phyloP scores from a whole-genome alignment of 2,329 filamentous ascomycete species.

The Metarhizium album region DNA sequence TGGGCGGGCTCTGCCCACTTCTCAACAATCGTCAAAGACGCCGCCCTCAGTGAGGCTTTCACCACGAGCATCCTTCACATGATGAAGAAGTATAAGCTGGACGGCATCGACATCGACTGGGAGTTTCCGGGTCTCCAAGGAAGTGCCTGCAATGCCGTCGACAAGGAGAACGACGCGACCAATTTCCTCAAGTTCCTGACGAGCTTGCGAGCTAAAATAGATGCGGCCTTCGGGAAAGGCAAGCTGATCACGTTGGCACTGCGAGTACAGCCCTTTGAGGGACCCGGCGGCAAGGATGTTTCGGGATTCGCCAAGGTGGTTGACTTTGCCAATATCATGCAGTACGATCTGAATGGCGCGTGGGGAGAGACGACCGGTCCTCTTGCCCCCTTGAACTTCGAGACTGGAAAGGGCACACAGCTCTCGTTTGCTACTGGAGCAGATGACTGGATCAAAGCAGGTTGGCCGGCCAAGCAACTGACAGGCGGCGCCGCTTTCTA shows the following conservation, averaged over 20 bases:
- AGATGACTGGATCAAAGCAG: conserved; percentile 4
- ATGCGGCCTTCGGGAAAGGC: not conserved
- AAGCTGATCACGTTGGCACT: not conserved
- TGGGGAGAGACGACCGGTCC: conserved; percentile 5
- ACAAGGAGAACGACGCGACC: not conserved
- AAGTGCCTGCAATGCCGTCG: not conserved
- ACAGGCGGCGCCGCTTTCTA: conserved; percentile 6
- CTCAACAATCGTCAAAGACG: conserved; percentile 1
- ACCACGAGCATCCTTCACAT: not conserved
- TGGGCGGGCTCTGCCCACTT: conserved; percentile 6
- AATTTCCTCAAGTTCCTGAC: not conserved
- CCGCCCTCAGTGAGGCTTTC: not conserved
- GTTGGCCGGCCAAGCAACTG: conserved; percentile 6
- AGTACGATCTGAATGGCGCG: conserved; percentile 8
- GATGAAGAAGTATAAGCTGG: conserved; percentile 1
- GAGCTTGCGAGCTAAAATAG: not conserved
- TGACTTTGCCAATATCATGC: conserved; percentile 1
- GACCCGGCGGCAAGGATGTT: not conserved
- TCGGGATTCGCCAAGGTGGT: not conserved
- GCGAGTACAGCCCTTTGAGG: not conserved
- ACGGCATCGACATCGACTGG: conserved; percentile 4
- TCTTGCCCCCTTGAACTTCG: conserved; percentile 5
- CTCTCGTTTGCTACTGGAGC: conserved; percentile 4
- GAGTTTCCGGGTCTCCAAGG: conserved; percentile 2
- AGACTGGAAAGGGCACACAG: conserved; percentile 2